phyloP scores from a whole-genome alignment of 1,139 yeast species.

The Yamadazyma dushanensis region DNA sequence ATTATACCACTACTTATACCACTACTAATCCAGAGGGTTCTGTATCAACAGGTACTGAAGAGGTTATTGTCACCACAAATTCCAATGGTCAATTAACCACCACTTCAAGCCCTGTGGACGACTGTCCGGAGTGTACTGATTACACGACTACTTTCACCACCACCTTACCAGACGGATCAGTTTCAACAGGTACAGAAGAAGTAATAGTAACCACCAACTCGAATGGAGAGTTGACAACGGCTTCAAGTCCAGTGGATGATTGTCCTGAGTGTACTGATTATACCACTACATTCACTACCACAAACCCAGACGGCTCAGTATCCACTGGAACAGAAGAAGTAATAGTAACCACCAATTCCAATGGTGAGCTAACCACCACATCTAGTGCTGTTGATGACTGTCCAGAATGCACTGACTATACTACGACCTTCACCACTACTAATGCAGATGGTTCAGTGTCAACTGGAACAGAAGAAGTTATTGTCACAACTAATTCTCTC shows the following conservation, averaged over 20 bases:
- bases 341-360: slow-evolving; percentile 11
- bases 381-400: slow-evolving; percentile 6
- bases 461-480: slow-evolving; percentile 8
- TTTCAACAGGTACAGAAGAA: slow-evolving; percentile 7
- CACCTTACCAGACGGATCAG: slow-evolving; percentile 13
- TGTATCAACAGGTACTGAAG: too few relatives aligned
- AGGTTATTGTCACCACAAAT: slow-evolving; percentile 13
- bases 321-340: too few relatives aligned
- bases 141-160: slow-evolving; percentile 12
- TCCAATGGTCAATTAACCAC: slow-evolving; percentile 9
- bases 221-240: slow-evolving; percentile 9
- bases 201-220: slow-evolving; percentile 12
- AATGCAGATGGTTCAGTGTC: slow-evolving; percentile 14
- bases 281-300: slow-evolving; percentile 15
- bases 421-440: slow-evolving; percentile 15
- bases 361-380: slow-evolving; percentile 9
- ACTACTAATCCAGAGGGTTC: too few relatives aligned
- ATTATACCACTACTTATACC: too few relatives aligned
- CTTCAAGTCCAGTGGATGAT: slow-evolving; percentile 10
- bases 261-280: slow-evolving; percentile 13
- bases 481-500: slow-evolving; percentile 21
- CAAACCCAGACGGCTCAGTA: slow-evolving; percentile 14
- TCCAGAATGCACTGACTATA: slow-evolving; percentile 16
- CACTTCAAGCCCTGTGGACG: slow-evolving; percentile 11
- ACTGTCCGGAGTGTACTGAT: slow-evolving; percentile 9